Evolutionary conservation across 352 stramenopile genomes (phyloP).

Genomic region (Phytopythium delawarense): DNA sequence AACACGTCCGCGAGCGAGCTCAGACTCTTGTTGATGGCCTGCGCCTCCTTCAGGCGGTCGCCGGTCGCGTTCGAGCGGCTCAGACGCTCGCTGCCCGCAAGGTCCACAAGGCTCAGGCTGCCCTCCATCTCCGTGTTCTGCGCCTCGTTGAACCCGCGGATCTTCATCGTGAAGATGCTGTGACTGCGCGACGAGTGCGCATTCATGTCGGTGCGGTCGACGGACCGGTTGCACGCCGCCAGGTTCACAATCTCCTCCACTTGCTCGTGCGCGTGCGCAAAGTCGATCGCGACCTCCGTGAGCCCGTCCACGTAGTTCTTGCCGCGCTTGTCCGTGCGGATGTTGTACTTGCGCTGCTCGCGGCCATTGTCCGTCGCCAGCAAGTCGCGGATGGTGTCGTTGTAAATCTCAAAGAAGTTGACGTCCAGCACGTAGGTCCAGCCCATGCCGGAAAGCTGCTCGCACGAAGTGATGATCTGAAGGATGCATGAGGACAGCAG

Average conservation of each 20-base stretch:
- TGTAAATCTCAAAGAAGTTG: slow-evolving; percentile 99
- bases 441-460: slow-evolving; percentile 67
- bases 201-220: slow-evolving; percentile 98
- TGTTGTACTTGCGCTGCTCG: slow-evolving; percentile 67
- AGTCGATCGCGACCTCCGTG: slow-evolving; percentile 73
- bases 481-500: not conserved
- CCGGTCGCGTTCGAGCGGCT: slow-evolving; percentile 90
- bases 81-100: slow-evolving; percentile 96
- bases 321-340: slow-evolving; percentile 75
- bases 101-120: slow-evolving; percentile 91
- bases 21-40: slow-evolving; percentile 99
- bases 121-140: slow-evolving; percentile 90
- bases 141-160: slow-evolving; percentile 81
- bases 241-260: slow-evolving; percentile 85
- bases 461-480: slow-evolving; percentile 75
- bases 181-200: slow-evolving; percentile 96
- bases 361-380: slow-evolving; percentile 61
- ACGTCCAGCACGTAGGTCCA: slow-evolving; percentile 97
- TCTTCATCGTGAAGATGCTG: slow-evolving; percentile 97
- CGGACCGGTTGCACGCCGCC: slow-evolving; percentile 92
- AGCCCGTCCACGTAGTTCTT: slow-evolving; percentile 89
- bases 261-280: slow-evolving; percentile 78
- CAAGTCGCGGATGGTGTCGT: slow-evolving; percentile 98
- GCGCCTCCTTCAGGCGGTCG: slow-evolving; percentile 94
- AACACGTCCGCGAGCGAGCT: slow-evolving; percentile 99